Evolutionary conservation across 2,329 filamentous ascomycete species (phyloP).

Genomic region (Shiraia sp.): DNA sequence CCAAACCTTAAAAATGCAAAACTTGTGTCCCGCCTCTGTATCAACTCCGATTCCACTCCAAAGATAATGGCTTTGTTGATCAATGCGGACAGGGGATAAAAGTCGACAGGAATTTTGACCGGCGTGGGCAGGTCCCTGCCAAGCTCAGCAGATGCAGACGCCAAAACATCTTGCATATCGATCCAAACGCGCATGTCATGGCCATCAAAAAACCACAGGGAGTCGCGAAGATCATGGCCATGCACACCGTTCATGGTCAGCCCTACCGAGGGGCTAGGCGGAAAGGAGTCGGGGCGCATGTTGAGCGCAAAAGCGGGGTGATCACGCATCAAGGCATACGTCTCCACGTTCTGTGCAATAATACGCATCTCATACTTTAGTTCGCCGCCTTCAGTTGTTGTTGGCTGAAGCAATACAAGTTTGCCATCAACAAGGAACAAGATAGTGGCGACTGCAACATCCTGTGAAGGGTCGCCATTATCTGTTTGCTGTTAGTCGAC

Average conservation of each 20-base stretch:
- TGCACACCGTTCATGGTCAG: conserved; percentile 51
- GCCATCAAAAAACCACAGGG: conserved; percentile 93
- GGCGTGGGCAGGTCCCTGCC: conserved; percentile 72
- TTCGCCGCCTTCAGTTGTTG: conserved; percentile 77
- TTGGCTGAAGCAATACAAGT: conserved; percentile 86
- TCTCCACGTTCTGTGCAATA: conserved; percentile 94
- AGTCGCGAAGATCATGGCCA: conserved; percentile 72
- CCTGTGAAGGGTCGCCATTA: conserved; percentile 92
- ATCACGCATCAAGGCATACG: conserved; percentile 90
- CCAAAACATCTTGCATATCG: conserved; percentile 81
- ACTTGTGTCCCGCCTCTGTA: conserved; percentile 88
- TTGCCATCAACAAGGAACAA: conserved; percentile 98
- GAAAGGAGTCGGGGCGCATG: conserved; percentile 52
- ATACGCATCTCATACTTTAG: conserved; percentile 98
- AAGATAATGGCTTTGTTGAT: conserved; percentile 89
- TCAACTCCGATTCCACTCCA: conserved; percentile 87
- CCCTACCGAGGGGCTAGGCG: conserved; percentile 54
- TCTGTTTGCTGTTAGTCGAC: conserved; percentile 45
- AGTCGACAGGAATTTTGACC: conserved; percentile 83
- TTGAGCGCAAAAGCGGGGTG: conserved; percentile 61
- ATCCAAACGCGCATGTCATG: conserved; percentile 85
- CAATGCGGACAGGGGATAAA: conserved; percentile 87
- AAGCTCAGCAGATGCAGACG: conserved; percentile 67
- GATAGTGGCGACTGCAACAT: conserved; percentile 90
- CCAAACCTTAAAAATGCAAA: conserved; percentile 90